Conservation (phyloP, 2,329 filamentous ascomycete species). For the Boeremia exigua region DNA sequence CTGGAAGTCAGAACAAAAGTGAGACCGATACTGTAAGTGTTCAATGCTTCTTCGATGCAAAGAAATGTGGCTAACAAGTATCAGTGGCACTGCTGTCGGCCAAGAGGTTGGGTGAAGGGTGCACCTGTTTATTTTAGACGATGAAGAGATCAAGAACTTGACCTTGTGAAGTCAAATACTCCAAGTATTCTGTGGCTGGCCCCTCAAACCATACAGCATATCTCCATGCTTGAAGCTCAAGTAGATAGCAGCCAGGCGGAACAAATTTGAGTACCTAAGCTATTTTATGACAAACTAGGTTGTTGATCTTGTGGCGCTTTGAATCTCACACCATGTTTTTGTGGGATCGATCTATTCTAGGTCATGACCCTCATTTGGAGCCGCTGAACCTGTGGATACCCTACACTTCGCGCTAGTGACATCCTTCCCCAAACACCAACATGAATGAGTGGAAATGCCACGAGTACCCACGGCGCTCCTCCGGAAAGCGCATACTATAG, state of each 20-base stretch:
- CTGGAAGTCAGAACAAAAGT: constrained; percentile 18
- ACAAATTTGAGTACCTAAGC: no score
- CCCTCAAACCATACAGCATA: no score
- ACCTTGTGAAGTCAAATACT: no score
- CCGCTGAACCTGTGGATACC: background rate
- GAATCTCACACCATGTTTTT: no score
- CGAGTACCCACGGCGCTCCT: constrained; percentile 67
- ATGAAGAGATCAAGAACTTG: background rate
- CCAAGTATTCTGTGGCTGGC: no score
- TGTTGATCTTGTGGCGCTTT: no score
- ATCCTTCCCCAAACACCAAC: constrained; percentile 1
- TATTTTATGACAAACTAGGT: no score
- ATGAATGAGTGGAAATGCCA: constrained; percentile 51
- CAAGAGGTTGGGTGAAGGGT: constrained; percentile 28
- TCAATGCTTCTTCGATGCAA: background rate
- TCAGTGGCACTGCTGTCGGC: constrained; percentile 33
- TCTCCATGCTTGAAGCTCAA: no score
- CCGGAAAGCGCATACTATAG: constrained; percentile 60
- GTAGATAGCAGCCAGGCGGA: no score
- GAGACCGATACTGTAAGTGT: constrained; percentile 32
- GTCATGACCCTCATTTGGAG: background rate
- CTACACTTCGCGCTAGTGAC: constrained; percentile 8
- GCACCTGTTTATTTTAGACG: constrained; percentile 29
- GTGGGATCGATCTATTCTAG: no score
- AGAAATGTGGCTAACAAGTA: background rate